phyloP scores from a whole-genome alignment of 192 early-diverging fungal species.

The Obelidium mucronatum region DNA sequence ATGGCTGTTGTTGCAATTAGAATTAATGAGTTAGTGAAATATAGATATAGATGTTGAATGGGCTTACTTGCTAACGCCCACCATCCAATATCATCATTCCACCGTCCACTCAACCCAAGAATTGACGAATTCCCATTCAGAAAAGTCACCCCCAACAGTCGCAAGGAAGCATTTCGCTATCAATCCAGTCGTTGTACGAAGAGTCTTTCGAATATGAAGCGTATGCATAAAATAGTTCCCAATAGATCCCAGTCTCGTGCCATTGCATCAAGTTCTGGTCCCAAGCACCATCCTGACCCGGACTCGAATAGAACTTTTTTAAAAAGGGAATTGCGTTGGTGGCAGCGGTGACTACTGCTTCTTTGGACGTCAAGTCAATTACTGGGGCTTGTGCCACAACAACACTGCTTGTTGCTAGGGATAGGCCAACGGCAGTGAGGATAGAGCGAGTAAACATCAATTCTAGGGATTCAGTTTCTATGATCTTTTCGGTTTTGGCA shows the following conservation, averaged over 20 bases:
- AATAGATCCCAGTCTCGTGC: conserved; percentile 24
- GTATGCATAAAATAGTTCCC: conserved; percentile 30
- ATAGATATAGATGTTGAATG: no score
- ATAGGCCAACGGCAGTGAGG: no score
- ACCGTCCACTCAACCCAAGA: not conserved
- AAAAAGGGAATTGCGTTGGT: not conserved
- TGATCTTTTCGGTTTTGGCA: no score
- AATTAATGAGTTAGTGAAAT: no score
- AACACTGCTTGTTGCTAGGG: no score
- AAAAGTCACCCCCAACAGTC: not conserved
- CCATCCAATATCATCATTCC: conserved; percentile 16
- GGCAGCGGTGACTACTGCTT: conserved; percentile 1
- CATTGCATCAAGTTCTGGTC: conserved; percentile 8
- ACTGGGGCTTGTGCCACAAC: not conserved
- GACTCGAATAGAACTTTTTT: not conserved
- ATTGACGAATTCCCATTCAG: not conserved
- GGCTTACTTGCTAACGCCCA: not conserved
- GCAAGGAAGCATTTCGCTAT: conserved; percentile 1
- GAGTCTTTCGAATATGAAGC: conserved; percentile 14
- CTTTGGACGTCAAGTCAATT: not conserved
- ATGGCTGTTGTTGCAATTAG: no score
- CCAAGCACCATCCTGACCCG: conserved; percentile 11
- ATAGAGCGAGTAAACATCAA: no score
- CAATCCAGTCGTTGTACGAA: not conserved
- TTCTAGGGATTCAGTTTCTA: no score